phyloP scores from a whole-genome alignment of 805 yeast genomes.

The Cephaloascus fragrans region DNA sequence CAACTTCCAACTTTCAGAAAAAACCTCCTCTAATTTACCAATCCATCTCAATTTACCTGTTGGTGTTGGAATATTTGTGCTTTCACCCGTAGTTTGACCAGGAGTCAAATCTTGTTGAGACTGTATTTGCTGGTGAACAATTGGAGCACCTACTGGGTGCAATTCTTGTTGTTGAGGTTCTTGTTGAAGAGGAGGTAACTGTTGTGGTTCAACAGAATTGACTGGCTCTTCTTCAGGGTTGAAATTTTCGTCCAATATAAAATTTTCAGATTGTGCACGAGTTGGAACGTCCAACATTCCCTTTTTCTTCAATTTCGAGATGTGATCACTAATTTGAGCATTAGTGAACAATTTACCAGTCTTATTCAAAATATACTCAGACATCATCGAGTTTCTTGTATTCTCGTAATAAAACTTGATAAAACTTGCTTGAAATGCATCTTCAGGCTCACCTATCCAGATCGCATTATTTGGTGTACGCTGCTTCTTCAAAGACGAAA shows the following conservation, averaged over 20 bases:
- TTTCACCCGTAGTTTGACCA: neutral
- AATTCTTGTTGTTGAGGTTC: neutral
- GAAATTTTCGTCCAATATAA: neutral
- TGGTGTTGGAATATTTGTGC: neutral
- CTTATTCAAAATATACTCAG: neutral
- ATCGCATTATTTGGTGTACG: neutral
- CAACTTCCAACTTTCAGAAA: neutral
- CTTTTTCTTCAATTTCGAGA: neutral
- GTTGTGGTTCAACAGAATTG: no score
- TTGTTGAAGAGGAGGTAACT: no score
- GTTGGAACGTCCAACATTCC: neutral
- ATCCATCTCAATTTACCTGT: neutral
- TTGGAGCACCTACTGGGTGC: neutral
- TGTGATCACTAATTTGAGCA: neutral
- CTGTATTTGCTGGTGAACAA: no score
- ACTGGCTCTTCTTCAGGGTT: neutral
- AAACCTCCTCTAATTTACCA: neutral
- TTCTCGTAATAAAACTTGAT: neutral
- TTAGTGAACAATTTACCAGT: neutral
- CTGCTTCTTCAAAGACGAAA: neutral
- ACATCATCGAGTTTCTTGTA: neutral
- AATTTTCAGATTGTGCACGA: neutral
- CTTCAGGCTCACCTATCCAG: neutral
- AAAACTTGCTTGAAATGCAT: neutral
- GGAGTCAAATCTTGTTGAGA: no score